Conservation (phyloP, 805 yeast species). For the Candida easanensis region DNA sequence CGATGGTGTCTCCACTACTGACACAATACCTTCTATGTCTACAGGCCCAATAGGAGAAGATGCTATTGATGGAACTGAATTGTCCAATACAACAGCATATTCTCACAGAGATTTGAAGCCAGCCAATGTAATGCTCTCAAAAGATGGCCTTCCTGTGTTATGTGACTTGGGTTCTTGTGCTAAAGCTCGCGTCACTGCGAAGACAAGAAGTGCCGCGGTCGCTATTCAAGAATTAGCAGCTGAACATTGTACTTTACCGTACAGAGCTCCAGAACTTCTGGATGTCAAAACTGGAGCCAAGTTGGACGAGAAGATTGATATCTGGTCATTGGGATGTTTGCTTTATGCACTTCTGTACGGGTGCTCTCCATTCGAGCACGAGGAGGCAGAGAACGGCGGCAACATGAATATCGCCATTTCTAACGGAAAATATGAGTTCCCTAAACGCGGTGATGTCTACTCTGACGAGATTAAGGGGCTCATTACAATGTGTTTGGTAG, state of each 20-base stretch:
- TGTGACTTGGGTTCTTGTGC: slow-evolving; percentile 83
- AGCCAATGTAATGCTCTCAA: slow-evolving; percentile 78
- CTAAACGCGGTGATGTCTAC: slow-evolving; percentile 36
- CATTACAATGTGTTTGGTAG: slow-evolving; percentile 57
- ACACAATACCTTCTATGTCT: slow-evolving; percentile 26
- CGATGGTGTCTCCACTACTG: slow-evolving; percentile 18
- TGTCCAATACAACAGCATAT: slow-evolving; percentile 59
- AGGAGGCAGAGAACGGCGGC: slow-evolving; percentile 80
- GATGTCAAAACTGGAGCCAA: slow-evolving; percentile 67
- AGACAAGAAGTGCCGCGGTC: slow-evolving; percentile 66
- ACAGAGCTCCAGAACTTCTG: slow-evolving; percentile 86
- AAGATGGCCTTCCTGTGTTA: slow-evolving; percentile 72
- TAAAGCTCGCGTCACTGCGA: slow-evolving; percentile 53
- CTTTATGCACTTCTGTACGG: slow-evolving; percentile 76
- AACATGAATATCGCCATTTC: slow-evolving; percentile 71
- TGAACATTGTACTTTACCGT: slow-evolving; percentile 83
- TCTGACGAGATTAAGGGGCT: slow-evolving; percentile 53
- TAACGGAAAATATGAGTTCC: slow-evolving; percentile 46
- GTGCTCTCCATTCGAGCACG: slow-evolving; percentile 82
- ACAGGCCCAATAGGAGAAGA: slow-evolving; percentile 32
- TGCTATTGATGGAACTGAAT: slow-evolving; percentile 45
- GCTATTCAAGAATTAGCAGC: slow-evolving; percentile 77
- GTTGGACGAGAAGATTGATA: slow-evolving; percentile 73
- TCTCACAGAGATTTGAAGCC: slow-evolving; percentile 91
- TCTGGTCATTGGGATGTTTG: slow-evolving; percentile 91